Percentiles rank a stretch among this genome's conserved stretches.
Conservation (phyloP, 192 early-diverging fungal species). For the Rhizophagus prolifer region DNA sequence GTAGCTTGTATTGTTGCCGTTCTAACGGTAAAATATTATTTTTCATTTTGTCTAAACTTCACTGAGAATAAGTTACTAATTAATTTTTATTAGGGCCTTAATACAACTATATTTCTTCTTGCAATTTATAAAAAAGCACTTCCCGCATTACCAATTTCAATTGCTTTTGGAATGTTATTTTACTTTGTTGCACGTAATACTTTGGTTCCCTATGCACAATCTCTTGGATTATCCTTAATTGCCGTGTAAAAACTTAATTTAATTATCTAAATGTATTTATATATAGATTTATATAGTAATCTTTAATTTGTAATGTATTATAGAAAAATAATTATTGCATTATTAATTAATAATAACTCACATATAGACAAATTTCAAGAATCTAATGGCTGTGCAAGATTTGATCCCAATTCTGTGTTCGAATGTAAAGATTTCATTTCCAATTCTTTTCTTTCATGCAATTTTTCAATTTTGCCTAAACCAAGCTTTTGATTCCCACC, state of each 20-base stretch:
- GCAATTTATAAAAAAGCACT: conserved; percentile 79
- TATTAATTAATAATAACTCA: neutral
- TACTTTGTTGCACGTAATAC: conserved; percentile 63
- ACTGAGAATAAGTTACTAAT: neutral
- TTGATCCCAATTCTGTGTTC: neutral
- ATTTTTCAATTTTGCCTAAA: neutral
- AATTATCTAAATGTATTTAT: neutral
- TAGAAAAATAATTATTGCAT: neutral
- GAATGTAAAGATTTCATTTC: too few relatives aligned
- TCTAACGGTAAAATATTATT: conserved; percentile 50
- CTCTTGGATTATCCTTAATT: conserved; percentile 31
- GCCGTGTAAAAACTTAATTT: conserved; percentile 20
- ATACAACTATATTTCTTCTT: conserved; percentile 84
- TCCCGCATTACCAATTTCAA: conserved; percentile 84
- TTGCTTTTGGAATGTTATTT: conserved; percentile 82
- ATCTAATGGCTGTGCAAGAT: neutral
- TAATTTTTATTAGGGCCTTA: conserved; percentile 56
- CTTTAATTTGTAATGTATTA: too few relatives aligned
- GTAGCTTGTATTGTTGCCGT: conserved; percentile 73
- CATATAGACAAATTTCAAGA: neutral
- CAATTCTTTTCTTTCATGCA: neutral
- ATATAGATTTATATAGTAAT: neutral
- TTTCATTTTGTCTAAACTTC: neutral
- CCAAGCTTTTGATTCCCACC: neutral
- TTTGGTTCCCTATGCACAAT: conserved; percentile 47